Evolutionary conservation across 768 basidiomycete genomes (phyloP).

Genomic region (Exidia glandulosa): DNA sequence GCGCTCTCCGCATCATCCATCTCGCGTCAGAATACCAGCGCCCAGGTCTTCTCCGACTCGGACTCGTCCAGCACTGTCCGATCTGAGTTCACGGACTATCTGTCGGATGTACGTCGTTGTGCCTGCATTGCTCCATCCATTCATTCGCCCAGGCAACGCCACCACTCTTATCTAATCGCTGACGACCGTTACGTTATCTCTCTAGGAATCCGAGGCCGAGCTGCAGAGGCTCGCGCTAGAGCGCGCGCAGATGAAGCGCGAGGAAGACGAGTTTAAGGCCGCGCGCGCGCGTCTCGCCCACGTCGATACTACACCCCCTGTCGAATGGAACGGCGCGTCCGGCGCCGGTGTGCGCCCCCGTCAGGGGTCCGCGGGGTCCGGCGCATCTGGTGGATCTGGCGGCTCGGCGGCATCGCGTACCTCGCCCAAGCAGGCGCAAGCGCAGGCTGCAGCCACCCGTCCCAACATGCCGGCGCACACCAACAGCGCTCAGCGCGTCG

Average conservation of each 20-base stretch:
- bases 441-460: background rate
- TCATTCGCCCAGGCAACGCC: background rate
- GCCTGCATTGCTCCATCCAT: background rate
- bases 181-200: background rate
- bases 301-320: constrained; percentile 30
- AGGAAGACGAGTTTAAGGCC: constrained; percentile 72
- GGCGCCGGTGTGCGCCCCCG: background rate
- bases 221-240: constrained; percentile 78
- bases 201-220: constrained; percentile 70
- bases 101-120: constrained; percentile 42
- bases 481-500: background rate
- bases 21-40: constrained; percentile 3
- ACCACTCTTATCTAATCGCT: background rate
- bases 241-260: constrained; percentile 66
- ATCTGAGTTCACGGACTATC: constrained; percentile 82
- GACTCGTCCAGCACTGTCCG: constrained; percentile 45
- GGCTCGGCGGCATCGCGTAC: background rate
- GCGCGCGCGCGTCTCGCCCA: constrained; percentile 67
- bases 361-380: background rate
- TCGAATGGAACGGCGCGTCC: background rate
- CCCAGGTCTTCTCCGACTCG: constrained; percentile 8
- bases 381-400: background rate
- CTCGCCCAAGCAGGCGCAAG: background rate
- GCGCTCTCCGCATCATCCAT: constrained; percentile 3
- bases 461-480: background rate